phyloP scores from a whole-genome alignment of 2,329 filamentous ascomycete species.

The Aspergillus bombycis region DNA sequence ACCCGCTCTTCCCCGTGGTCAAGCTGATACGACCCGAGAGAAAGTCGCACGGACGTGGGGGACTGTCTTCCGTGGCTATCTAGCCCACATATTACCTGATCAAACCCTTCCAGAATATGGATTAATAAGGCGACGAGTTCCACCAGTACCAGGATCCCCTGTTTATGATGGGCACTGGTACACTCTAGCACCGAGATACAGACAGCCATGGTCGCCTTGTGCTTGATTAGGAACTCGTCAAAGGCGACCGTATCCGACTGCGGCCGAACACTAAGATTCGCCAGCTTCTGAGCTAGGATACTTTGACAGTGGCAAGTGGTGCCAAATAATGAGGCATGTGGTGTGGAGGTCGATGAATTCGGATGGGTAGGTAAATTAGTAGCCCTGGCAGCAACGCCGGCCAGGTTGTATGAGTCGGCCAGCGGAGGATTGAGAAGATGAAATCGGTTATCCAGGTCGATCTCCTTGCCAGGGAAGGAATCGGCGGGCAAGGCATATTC shows the following conservation, averaged over 20 bases:
- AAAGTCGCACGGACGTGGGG: background rate
- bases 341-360: background rate
- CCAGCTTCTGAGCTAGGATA: background rate
- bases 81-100: constrained; percentile 2
- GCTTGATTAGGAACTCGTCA: constrained; percentile 11
- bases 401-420: background rate
- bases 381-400: background rate
- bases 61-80: background rate
- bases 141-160: constrained; percentile 6
- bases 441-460: background rate
- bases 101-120: constrained; percentile 10
- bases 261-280: background rate
- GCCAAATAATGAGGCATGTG: background rate
- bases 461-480: background rate
- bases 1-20: constrained; percentile 10
- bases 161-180: background rate
- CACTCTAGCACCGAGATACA: constrained; percentile 14
- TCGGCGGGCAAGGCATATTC: background rate
- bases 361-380: background rate
- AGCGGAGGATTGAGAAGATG: background rate
- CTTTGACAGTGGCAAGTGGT: constrained; percentile 8
- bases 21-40: background rate
- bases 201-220: constrained; percentile 10
- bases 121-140: constrained; percentile 9
- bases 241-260: background rate